A percentile compares a stretch with the other conserved stretches of the same genome.
Evolutionary conservation across 169 alveolate species (phyloP).

Genomic region (Eimeria praecox): DNA sequence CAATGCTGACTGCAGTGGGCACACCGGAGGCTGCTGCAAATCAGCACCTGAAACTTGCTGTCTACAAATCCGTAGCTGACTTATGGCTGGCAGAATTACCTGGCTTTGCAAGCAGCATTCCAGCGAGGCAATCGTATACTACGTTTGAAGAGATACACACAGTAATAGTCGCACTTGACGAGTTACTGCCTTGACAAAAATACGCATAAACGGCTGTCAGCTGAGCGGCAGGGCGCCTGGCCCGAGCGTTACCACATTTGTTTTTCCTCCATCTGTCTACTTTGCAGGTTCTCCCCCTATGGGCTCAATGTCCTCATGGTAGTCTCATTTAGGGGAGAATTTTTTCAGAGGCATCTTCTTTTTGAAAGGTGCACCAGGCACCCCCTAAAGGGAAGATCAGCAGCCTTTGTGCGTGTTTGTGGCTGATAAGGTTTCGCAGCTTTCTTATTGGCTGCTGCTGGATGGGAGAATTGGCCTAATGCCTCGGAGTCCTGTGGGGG

Average conservation of each 20-base stretch:
- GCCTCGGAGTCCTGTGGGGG: not conserved
- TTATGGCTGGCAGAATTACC: not conserved
- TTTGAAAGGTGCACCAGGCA: constrained; percentile 16
- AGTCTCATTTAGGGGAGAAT: constrained; percentile 75
- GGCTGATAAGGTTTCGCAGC: not conserved
- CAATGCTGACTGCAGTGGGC: too few species aligned
- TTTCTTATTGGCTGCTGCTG: not conserved
- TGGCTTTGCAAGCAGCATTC: not conserved
- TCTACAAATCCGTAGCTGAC: too few species aligned
- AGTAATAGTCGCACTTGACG: not conserved
- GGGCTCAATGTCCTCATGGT: constrained; percentile 81
- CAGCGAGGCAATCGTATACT: not conserved
- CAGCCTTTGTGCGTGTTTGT: not conserved
- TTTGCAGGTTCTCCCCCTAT: constrained; percentile 77
- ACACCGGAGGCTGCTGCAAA: too few species aligned
- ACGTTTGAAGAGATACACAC: too few species aligned
- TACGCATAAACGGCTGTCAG: too few species aligned
- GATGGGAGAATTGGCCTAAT: not conserved
- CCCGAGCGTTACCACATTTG: constrained; percentile 26
- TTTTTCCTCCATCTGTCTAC: constrained; percentile 39
- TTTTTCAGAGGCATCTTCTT: constrained; percentile 77
- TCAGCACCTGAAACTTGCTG: too few species aligned
- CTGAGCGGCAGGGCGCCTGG: too few species aligned
- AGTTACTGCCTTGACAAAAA: not conserved
- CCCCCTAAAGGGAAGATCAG: not conserved